Evolutionary conservation across 306 rosid genomes (phyloP).

Genomic region (Neltuma alba): DNA sequence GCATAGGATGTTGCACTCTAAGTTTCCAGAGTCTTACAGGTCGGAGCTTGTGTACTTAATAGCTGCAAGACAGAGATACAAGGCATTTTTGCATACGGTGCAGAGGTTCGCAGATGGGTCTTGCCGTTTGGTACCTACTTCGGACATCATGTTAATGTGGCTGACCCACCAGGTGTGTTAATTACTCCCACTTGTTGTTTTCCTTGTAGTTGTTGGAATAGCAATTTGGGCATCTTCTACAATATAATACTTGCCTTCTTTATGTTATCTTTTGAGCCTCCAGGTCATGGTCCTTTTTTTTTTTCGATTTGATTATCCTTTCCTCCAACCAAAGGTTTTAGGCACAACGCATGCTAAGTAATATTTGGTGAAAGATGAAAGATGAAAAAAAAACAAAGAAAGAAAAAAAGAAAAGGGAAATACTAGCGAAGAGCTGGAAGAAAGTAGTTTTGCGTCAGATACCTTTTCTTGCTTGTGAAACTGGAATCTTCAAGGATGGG

Average conservation of each 20-base stretch:
- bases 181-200: background rate
- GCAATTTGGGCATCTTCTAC: background rate
- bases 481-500: background rate
- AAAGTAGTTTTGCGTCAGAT: background rate
- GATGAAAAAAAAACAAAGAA: background rate
- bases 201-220: background rate
- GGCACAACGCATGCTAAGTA: background rate
- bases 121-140: conserved; percentile 72
- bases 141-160: conserved; percentile 84
- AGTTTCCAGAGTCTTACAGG: conserved; percentile 67
- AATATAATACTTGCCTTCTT: background rate
- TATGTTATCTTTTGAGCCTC: background rate
- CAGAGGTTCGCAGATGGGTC: conserved; percentile 51
- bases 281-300: background rate
- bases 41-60: conserved; percentile 70
- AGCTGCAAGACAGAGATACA: conserved; percentile 82
- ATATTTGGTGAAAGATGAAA: background rate
- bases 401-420: no score
- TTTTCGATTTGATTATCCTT: background rate
- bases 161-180: conserved; percentile 78
- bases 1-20: conserved; percentile 51
- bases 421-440: background rate
- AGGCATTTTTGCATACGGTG: conserved; percentile 62
- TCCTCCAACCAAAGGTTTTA: background rate
- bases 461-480: background rate